Base-by-base conservation (phyloP, 306 rosid genomes). In the Begonia fuchsioides region DNA sequence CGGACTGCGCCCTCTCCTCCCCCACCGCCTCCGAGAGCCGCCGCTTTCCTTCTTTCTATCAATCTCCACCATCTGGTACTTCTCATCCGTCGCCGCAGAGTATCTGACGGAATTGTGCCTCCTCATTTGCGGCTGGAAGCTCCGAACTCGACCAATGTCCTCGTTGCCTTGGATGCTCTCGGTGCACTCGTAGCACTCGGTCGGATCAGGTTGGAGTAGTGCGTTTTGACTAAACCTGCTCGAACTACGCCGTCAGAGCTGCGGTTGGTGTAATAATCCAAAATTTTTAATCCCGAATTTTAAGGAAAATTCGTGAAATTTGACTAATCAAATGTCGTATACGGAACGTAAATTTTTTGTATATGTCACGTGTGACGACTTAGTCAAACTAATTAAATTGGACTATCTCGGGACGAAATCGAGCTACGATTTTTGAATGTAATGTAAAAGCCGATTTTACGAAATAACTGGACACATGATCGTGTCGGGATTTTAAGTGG, bases 1-100 rank as follows among this genome's bases (percentile, higher is more conserved):
- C 79, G 2, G 83, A 77, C 11, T 69, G 45, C 8, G 83, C 45
- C 16, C 79, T 51, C 55, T 72, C 83, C 54, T 53, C 74, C 5
- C 66, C 71, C 51, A 84, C 13, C 14, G 56, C 69, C 15, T 54
- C 54, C 10, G 74, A 68, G 10, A 67, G 68, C 0, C 64, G 69
- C 26, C 72, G 77, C 14, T 52, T 47, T 15, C 68, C 72, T 9
- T 53, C 71, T 13, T 53, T 44, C 12, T 68, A 67, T 9, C 57
- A 56, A 11, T 56, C 73, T 9, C 66, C 61, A 10, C 19, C 10
- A 35, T 45, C 59, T 5, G 45, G 1, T 45, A 55, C 4, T 41
- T 69, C 4, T 73, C 81, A 14, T 64, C 60, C 2, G 32, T 43
- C 5, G 41, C 46, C 35, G 57, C 2, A 0, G 65, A 2, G 51